Base-by-base conservation (phyloP, 2,329 filamentous ascomycete genomes). In the Verticillium zaregamsianum region DNA sequence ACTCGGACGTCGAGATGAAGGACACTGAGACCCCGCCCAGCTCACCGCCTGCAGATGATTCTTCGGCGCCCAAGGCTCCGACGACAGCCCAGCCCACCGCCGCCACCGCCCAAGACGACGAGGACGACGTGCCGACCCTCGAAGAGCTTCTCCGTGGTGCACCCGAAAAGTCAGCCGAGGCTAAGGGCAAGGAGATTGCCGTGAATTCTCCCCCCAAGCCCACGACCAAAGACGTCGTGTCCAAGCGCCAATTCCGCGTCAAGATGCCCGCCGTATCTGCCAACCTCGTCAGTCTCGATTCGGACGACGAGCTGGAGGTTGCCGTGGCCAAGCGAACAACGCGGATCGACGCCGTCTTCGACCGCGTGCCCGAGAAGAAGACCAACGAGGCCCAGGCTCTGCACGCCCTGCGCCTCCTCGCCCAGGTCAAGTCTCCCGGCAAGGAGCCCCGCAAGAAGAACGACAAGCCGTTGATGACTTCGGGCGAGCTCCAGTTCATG, bases 381-480 rank as follows among this genome's bases (percentile, higher is more conserved):
- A 76, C 82, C n/a, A 81, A 86, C 59, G 88, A 91, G 68, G 79
- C 84, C 2, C 80, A 81, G 31, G 86, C 90, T 0, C 78, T 94
- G 63, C 82, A 88, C 31, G 84, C 83, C 17, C 79, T 95, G n/a
- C 89, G 89, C 62, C 85, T 86, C 61, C 84, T 96, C 15, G 92
- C 92, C 3, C 87, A 92, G 64, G 75, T 95, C 25, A 84, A 82
- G 59, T 89, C 88, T 6, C 89, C 84, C 58, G 82, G 78, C 55
- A 75, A 73, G 68, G 77, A 80, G 71, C 69, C 74, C n/a, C 72
- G 75, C 45, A 72, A 76, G 45, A 31, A n/a, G 35, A 78, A 76
- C 60, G 76, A 76, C 23, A 82, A 79, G 62, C 77, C 77, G 55
- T 81, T 80, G 9, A 90, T 97, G 80, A 92, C 86, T 8, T 79